A percentile compares a stretch with the other conserved stretches of the same genome.
Evolutionary conservation across 768 basidiomycete genomes (phyloP).

Genomic region (Tricholoma flavovirens): DNA sequence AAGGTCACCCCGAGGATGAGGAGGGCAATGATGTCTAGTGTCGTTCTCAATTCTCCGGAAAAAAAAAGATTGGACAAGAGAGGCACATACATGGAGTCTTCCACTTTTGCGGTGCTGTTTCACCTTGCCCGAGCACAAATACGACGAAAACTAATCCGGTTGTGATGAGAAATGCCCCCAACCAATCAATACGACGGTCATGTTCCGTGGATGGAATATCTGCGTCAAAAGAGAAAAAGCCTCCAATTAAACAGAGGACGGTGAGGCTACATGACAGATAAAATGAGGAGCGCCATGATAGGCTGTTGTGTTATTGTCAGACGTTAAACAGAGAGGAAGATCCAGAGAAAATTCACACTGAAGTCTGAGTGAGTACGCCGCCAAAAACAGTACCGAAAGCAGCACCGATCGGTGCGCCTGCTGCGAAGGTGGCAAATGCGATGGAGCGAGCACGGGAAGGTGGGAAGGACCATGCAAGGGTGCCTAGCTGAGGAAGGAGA

Average conservation of each 20-base stretch:
- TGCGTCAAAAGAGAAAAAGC: conserved; percentile 51
- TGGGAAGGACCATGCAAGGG: conserved; percentile 75
- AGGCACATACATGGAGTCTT: conserved; percentile 27
- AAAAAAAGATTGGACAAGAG: background rate
- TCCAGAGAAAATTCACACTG: conserved; percentile 25
- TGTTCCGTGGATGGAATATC: conserved; percentile 42
- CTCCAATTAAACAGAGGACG: conserved; percentile 45
- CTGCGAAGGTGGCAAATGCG: conserved; percentile 80
- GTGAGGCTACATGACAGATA: conserved; percentile 58
- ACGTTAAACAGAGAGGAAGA: background rate
- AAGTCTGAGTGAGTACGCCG: conserved; percentile 60
- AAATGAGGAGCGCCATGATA: conserved; percentile 62
- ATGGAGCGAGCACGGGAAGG: conserved; percentile 57
- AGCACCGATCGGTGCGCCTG: conserved; percentile 79
- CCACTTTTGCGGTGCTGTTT: conserved; percentile 56
- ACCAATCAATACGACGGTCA: conserved; percentile 61
- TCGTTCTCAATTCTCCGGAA: conserved; percentile 12
- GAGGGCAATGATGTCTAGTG: conserved; percentile 56
- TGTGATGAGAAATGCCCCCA: conserved; percentile 62
- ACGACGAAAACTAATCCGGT: conserved; percentile 59
- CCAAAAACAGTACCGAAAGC: conserved; percentile 67
- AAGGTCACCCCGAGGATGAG: conserved; percentile 56
- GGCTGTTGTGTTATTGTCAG: conserved; percentile 17
- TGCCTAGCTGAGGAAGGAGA: conserved; percentile 51
- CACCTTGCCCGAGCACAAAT: conserved; percentile 63